phyloP scores from a whole-genome alignment of 306 rosid species.

The Trifolium subterraneum region DNA sequence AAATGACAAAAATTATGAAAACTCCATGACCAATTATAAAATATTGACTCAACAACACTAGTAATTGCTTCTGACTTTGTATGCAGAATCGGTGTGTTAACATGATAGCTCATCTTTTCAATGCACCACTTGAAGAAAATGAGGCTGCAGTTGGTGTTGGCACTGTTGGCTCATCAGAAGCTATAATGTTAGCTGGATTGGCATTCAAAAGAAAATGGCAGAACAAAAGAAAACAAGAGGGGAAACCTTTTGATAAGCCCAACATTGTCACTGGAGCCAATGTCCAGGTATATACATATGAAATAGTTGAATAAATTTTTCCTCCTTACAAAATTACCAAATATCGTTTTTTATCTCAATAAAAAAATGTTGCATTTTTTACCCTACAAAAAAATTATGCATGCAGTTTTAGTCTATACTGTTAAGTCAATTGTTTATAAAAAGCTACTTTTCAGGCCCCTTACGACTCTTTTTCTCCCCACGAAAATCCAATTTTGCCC shows the following conservation, averaged over 20 bases:
- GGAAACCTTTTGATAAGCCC: constrained; percentile 79
- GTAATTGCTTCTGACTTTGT: background rate
- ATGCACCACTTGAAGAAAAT: constrained; percentile 75
- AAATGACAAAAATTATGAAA: too few relatives aligned
- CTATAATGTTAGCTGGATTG: constrained; percentile 96
- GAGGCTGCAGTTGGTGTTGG: constrained; percentile 93
- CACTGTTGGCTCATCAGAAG: constrained; percentile 93
- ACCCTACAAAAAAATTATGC: too few relatives aligned
- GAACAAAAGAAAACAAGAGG: constrained; percentile 63
- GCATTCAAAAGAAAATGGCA: constrained; percentile 97
- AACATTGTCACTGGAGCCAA: constrained; percentile 97
- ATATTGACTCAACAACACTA: background rate
- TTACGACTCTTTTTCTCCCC: too few relatives aligned
- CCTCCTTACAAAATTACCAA: too few relatives aligned
- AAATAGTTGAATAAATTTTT: too few relatives aligned
- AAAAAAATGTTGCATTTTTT: too few relatives aligned
- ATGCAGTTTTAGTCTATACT: too few relatives aligned
- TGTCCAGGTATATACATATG: constrained; percentile 64
- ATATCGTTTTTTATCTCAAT: too few relatives aligned
- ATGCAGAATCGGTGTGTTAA: constrained; percentile 90
- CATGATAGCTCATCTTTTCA: constrained; percentile 92
- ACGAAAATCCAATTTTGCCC: too few relatives aligned
- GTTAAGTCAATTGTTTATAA: too few relatives aligned
- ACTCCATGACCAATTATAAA: background rate
- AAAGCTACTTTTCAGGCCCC: too few relatives aligned